Conservation (phyloP, 371 early-diverging fungal genomes). For the Funneliformis caledonium region DNA sequence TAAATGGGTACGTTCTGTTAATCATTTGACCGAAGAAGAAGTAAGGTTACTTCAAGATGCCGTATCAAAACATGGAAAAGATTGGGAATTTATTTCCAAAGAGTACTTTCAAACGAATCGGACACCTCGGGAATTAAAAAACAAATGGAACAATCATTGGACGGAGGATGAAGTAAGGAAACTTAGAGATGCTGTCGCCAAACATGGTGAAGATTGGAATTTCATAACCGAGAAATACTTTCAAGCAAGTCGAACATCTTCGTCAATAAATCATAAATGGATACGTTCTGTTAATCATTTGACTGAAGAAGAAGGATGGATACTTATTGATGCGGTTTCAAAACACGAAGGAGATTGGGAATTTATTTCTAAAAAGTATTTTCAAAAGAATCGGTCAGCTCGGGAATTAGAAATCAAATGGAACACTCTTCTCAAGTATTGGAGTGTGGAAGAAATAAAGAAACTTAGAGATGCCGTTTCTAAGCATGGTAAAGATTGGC, state of each 20-base stretch:
- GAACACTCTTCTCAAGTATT: background rate
- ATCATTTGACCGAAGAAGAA: background rate
- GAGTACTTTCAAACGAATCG: background rate
- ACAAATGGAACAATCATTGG: background rate
- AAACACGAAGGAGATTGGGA: slow-evolving; percentile 6
- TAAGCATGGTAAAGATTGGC: slow-evolving; percentile 16
- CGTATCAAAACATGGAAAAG: background rate
- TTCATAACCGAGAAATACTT: background rate
- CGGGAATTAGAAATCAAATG: background rate
- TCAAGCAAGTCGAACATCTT: background rate
- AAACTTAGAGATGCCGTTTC: background rate
- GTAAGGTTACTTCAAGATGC: background rate
- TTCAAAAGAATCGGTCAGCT: background rate
- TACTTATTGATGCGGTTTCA: background rate
- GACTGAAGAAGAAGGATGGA: background rate
- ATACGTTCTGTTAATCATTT: background rate
- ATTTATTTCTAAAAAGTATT: background rate
- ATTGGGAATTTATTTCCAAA: slow-evolving; percentile 10
- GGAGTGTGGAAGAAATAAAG: background rate
- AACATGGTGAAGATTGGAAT: background rate
- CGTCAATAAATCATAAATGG: background rate
- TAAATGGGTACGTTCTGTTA: background rate
- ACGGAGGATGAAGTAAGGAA: slow-evolving; percentile 10
- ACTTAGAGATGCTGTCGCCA: background rate
- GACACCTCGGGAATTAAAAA: background rate